Percentiles rank a stretch among this genome's conserved stretches.
These are phyloP conservation scores for Globisporangium alternatum DNA, from an alignment of 352 stramenopile genomes.

Conservation along the genomic window DNA sequence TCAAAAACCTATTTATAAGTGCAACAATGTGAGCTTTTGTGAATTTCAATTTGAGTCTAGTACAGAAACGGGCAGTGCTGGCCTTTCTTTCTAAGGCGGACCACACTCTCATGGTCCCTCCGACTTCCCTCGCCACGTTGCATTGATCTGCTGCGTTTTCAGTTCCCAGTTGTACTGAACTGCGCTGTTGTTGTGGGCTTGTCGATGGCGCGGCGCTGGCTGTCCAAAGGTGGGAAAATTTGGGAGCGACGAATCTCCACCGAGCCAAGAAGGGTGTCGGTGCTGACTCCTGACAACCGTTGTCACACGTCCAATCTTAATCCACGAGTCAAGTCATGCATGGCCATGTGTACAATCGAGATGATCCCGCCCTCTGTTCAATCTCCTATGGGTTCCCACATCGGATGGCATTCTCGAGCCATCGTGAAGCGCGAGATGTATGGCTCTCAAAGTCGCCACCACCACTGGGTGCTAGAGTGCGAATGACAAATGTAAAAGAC, in stretches of 20 bases:
- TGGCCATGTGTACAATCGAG: background rate
- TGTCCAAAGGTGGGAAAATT: background rate
- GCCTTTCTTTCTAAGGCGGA: background rate
- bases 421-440: too few relatives aligned
- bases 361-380: background rate
- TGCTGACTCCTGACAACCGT: background rate
- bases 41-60: too few relatives aligned
- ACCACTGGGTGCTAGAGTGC: background rate
- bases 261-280: background rate
- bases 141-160: background rate
- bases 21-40: too few relatives aligned
- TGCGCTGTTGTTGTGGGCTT: background rate
- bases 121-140: conserved; percentile 7
- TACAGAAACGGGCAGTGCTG: too few relatives aligned
- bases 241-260: background rate
- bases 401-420: background rate
- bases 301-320: too few relatives aligned
- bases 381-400: background rate
- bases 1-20: too few relatives aligned
- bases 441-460: background rate
- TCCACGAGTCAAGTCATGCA: too few relatives aligned
- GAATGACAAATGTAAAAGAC: background rate
- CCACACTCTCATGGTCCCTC: background rate
- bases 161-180: too few relatives aligned
- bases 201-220: background rate